Evolutionary conservation across 2,329 filamentous ascomycete species (phyloP).

Genomic region (Colletotrichum sp.): DNA sequence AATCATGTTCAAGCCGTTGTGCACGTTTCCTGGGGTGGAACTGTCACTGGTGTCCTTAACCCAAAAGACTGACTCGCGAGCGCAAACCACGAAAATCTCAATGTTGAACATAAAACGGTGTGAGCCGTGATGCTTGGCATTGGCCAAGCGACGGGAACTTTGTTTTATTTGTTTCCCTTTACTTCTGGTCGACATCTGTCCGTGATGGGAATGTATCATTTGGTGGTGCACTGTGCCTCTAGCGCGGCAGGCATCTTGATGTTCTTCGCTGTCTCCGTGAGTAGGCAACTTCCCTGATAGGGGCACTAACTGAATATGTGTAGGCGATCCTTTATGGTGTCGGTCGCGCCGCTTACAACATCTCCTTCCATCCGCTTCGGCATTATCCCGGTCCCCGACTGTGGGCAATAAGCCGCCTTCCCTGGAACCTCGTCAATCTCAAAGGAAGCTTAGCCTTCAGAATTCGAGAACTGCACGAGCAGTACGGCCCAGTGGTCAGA

Average conservation of each 20-base stretch:
- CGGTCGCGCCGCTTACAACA: slow-evolving; percentile 28
- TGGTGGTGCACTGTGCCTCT: neutral
- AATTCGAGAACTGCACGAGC: slow-evolving; percentile 44
- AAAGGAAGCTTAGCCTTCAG: slow-evolving; percentile 42
- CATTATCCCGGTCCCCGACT: slow-evolving; percentile 75
- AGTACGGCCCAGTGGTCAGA: slow-evolving; percentile 35
- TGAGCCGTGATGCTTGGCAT: neutral
- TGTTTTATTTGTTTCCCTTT: neutral
- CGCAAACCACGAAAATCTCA: neutral
- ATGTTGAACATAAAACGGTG: neutral
- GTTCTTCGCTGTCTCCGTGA: neutral
- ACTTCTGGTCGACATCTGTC: neutral
- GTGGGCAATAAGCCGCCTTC: slow-evolving; percentile 53
- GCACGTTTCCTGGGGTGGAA: neutral
- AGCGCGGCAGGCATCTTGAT: neutral
- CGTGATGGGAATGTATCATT: neutral
- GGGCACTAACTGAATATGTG: neutral
- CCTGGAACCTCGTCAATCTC: slow-evolving; percentile 46
- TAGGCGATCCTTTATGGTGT: neutral
- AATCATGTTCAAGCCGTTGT: neutral
- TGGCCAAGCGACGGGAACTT: neutral
- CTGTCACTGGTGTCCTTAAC: neutral
- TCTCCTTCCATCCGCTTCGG: slow-evolving; percentile 59
- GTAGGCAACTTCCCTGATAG: neutral
- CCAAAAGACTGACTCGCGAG: neutral